Evolutionary conservation across 495 filamentous ascomycete genomes (phyloP), one percentile per base, ranked within the genome.

Genomic region (Lentithecium fluviatile): DNA sequence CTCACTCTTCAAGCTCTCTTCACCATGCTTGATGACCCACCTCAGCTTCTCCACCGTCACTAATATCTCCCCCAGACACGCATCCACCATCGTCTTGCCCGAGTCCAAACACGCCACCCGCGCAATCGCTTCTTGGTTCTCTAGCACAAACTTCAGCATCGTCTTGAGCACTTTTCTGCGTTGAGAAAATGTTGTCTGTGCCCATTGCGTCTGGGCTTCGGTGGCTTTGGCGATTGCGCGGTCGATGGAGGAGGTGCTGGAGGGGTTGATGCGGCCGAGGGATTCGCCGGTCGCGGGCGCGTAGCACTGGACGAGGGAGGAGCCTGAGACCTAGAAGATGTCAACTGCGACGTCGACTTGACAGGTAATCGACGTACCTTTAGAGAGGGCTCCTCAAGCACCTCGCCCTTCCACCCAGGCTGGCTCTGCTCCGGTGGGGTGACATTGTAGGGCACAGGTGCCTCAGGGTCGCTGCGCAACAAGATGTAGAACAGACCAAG

Each of bases 11-110:
- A 99, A 73, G 1, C 91, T 88, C 65, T 83, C 85, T 73, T 96
- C 93, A 66, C 95, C 95, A 76, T 97, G 88, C 45, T 87, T 78
- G 65, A 97, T 86, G 0, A 91, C 95, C 93, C 93, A 99, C 68
- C 89, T 84, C 37, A 99, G 81, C 75, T 96, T 97, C 76, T 97
- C 94, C 0, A 82, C 82, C 11, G 93, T 96, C 6, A 96, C 90
- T 46, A 99, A 80, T 55, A 97, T 91, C 78, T 99, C 94, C 32
- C 94, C 94, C 37, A 99, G 85, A 36, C 85, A 84, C 8, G 92
- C 93, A 71, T 99, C 94, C 25, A 97, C 84, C 77, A 89, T 88
- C 5, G 95, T 96, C 76, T 99, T 99, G 50, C 94, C 94, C n/a
- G 90, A 94, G 76, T 99, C 94, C 15, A 96, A 79, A 69, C 92